These are phyloP conservation scores for Paraphaeosphaeria minitans DNA, from an alignment of 2,329 filamentous ascomycete genomes.

Conservation along the genomic window DNA sequence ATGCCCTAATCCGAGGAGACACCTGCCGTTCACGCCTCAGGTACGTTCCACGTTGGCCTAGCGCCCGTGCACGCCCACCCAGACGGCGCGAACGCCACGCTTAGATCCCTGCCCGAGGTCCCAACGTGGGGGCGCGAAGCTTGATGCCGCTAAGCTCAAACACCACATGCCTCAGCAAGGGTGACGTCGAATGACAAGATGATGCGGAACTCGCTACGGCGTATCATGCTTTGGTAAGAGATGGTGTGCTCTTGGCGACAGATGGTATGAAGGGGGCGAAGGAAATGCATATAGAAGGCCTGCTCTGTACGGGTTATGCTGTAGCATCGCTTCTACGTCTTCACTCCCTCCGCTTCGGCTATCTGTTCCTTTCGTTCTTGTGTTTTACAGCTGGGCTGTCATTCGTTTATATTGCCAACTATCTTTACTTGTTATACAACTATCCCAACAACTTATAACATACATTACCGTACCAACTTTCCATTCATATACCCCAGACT, in stretches of 20 bases:
- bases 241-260: background rate
- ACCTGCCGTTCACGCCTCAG: background rate
- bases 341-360: constrained; percentile 5
- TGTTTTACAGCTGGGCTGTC: constrained; percentile 19
- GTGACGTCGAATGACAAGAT: constrained; percentile 8
- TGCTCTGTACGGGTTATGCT: background rate
- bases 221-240: constrained; percentile 8
- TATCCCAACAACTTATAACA: background rate
- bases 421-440: background rate
- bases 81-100: background rate
- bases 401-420: constrained; percentile 13
- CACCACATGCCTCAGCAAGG: constrained; percentile 8
- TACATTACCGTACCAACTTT: background rate
- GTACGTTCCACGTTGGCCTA: constrained; percentile 1
- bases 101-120: background rate
- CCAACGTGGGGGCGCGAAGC: background rate
- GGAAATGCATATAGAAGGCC: constrained; percentile 3
- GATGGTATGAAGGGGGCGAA: background rate
- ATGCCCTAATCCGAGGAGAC: background rate
- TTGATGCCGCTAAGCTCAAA: constrained; percentile 15
- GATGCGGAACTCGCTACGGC: constrained; percentile 10
- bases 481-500: constrained; percentile 2
- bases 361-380: background rate
- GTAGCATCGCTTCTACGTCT: constrained; percentile 8
- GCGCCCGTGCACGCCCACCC: background rate